Percentiles rank a stretch among this genome's conserved stretches.
Evolutionary conservation across 495 filamentous ascomycete species (phyloP).

Genomic region (Tuber aestivum): DNA sequence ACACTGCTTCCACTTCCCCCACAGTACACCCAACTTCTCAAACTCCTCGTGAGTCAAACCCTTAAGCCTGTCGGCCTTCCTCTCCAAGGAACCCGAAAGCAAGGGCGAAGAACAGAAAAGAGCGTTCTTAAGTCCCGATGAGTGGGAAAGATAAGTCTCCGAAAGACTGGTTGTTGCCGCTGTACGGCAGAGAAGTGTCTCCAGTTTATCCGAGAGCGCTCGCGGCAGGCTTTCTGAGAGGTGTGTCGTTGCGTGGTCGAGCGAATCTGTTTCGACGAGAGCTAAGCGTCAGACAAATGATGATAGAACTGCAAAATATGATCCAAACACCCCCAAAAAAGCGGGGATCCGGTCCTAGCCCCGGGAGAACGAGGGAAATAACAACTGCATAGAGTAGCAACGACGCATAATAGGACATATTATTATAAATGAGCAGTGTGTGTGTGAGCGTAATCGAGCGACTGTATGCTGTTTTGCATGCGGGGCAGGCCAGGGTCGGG

Average conservation of each 20-base stretch:
- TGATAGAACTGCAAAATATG: slow-evolving; percentile 2
- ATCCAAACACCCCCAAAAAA: background rate
- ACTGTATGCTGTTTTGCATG: background rate
- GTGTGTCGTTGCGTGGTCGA: slow-evolving; percentile 32
- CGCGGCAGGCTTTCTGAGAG: slow-evolving; percentile 25
- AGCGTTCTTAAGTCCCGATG: slow-evolving; percentile 20
- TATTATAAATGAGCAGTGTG: background rate
- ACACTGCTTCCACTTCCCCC: slow-evolving; percentile 19
- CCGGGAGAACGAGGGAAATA: background rate
- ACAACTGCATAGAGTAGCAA: background rate
- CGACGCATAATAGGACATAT: background rate
- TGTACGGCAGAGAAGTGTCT: slow-evolving; percentile 32
- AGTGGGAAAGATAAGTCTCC: slow-evolving; percentile 14
- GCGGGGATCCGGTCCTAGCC: background rate
- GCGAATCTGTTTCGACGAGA: slow-evolving; percentile 28
- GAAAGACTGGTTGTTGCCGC: slow-evolving; percentile 30
- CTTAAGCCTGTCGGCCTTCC: slow-evolving; percentile 8
- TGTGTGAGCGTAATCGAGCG: background rate
- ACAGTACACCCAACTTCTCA: slow-evolving; percentile 18
- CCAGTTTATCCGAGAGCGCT: slow-evolving; percentile 25
- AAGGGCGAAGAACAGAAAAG: slow-evolving; percentile 21
- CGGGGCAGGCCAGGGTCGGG: background rate
- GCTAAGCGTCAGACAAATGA: slow-evolving; percentile 13
- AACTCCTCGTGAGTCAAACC: slow-evolving; percentile 16
- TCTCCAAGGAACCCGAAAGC: slow-evolving; percentile 18